Evolutionary conservation across 1,284 basidiomycete genomes (phyloP), one percentile per base, ranked within the genome.

Genomic region (Taiwanofungus camphoratus): DNA sequence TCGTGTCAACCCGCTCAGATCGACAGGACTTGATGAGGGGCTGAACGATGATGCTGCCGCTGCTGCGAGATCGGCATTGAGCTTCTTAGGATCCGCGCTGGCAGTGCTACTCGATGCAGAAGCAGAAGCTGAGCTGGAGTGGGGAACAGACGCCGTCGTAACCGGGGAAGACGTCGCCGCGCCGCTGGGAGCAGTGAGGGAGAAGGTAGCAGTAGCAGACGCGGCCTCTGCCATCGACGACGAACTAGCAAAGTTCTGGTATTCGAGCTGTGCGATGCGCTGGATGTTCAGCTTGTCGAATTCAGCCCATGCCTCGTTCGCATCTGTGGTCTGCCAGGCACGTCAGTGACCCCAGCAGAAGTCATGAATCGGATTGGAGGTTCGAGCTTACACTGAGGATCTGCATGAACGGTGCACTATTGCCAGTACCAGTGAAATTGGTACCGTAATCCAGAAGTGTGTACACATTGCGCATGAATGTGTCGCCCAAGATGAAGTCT

Each of bases 401-500:
- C 45, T 46, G 48, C 31, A 46, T 36, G 39, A 29, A 45, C 2
- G 45, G 43, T n/a, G 16, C 16, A 4, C 22, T 33, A 15, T 38
- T 23, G 6, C 46, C 46, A 12, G 12, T 19, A 8, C 42, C 31
- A 3, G 45, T 42, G 42, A 36, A 40, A 20, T 30, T 39, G 35
- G 23, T 35, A 19, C 49, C 38, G 41, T 31, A 48, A 29, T 40
- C 37, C n/a, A 46, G 41, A 7, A 51, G 41, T 7, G 39, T 20
- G 36, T 48, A 48, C 0, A 51, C 50, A 21, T 51, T 51, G 20
- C 44, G 46, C 41, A 51, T 20, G 36, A 51, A 51, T 8, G 44
- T 19, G 20, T 48, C 50, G 3, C 50, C 50, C 4, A 51, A 37
- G 18, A 51, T 42, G 31, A 42, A 51, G 36, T 51, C 50, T 48